phyloP scores from a whole-genome alignment of 768 basidiomycete genomes.

The Rhizopogon vesiculosus region DNA sequence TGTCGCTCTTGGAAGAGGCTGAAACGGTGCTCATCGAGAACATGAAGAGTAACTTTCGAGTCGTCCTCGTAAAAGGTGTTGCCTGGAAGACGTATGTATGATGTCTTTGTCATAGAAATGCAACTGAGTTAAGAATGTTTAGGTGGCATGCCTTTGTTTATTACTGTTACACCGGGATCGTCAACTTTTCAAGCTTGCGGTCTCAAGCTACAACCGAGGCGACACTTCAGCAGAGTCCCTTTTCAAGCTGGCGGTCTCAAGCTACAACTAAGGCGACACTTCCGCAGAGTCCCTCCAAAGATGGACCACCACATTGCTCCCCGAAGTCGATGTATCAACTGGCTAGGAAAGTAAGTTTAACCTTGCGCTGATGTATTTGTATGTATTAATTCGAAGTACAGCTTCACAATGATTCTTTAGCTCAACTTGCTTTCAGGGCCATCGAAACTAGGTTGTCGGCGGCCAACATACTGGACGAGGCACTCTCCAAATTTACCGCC shows the following conservation, averaged over 20 bases:
- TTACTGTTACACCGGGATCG: conserved; percentile 5
- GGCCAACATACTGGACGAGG: conserved; percentile 5
- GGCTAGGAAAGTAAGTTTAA: conserved; percentile 10
- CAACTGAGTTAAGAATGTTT: not conserved
- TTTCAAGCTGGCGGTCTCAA: conserved; percentile 1
- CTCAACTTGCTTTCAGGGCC: conserved; percentile 2
- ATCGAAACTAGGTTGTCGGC: not conserved
- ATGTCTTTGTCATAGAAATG: not conserved
- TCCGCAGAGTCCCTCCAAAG: not conserved
- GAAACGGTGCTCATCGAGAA: not conserved
- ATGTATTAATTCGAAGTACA: not conserved
- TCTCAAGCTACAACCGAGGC: not conserved
- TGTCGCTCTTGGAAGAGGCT: not conserved
- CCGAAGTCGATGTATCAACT: conserved; percentile 23
- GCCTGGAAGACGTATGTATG: conserved; percentile 6
- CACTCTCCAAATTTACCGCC: conserved; percentile 8
- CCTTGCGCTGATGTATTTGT: not conserved
- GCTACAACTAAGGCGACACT: not conserved
- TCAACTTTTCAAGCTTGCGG: conserved; percentile 2
- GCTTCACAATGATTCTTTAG: conserved; percentile 1
- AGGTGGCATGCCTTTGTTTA: conserved; percentile 7
- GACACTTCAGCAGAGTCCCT: not conserved
- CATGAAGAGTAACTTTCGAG: not conserved
- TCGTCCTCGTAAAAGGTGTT: conserved; percentile 2
- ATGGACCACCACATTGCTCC: conserved; percentile 10